Conservation (phyloP, 1,284 basidiomycete genomes). For the Fomitopsis betulina region DNA sequence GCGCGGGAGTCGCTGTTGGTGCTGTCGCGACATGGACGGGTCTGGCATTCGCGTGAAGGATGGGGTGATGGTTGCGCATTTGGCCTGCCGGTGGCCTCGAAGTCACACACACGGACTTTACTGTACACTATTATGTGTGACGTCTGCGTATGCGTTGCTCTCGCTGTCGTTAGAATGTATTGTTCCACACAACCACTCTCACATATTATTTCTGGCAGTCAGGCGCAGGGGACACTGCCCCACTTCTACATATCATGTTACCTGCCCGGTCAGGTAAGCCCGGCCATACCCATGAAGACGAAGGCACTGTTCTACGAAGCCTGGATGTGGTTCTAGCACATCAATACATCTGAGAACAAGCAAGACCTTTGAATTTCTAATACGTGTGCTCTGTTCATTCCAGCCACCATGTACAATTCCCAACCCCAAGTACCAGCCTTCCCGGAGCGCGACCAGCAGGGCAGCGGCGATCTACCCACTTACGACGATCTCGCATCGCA, state of each 20-base stretch:
- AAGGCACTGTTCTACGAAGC: not conserved
- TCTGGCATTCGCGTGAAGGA: slow-evolving; percentile 6
- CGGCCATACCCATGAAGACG: not conserved
- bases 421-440: slow-evolving; percentile 18
- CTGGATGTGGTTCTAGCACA: not conserved
- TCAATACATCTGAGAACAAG: not conserved
- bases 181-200: not conserved
- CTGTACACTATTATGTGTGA: not conserved
- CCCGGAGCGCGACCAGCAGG: slow-evolving; percentile 56
- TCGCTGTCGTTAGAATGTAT: not conserved
- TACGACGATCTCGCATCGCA: slow-evolving; percentile 72
- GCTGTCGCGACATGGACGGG: slow-evolving; percentile 8
- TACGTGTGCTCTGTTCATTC: not conserved
- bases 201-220: not conserved
- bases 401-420: slow-evolving; percentile 18
- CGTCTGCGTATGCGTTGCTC: not conserved
- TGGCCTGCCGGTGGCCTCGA: not conserved
- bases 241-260: not conserved
- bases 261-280: not conserved
- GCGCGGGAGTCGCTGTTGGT: not conserved
- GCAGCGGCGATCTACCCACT: slow-evolving; percentile 61
- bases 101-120: not conserved
- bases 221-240: not conserved
- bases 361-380: not conserved
- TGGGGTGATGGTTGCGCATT: not conserved